These are phyloP conservation scores for Botrytis paeoniae DNA, from an alignment of 2,329 filamentous ascomycete species.

Conservation along the genomic window DNA sequence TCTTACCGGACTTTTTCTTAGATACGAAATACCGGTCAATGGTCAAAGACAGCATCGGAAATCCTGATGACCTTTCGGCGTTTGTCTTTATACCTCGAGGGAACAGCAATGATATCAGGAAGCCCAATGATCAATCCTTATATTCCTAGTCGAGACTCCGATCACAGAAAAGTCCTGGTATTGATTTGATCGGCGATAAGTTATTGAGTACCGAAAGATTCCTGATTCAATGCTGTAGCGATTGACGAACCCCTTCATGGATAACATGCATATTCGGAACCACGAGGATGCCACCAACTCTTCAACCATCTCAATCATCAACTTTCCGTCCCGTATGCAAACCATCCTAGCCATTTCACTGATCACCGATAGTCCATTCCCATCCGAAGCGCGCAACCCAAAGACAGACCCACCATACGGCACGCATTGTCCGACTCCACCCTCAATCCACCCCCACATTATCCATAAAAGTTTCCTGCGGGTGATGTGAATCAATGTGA, in stretches of 20 bases:
- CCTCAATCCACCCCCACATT: not conserved
- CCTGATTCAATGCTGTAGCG: not conserved
- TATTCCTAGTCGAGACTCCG: not conserved
- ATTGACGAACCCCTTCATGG: not conserved
- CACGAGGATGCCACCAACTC: not conserved
- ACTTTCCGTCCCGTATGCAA: not conserved
- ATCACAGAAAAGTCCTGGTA: not conserved
- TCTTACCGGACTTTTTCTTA: not conserved
- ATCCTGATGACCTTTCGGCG: not conserved
- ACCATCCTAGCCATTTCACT: not conserved
- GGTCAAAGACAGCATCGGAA: not conserved
- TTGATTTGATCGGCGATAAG: not conserved
- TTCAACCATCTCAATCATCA: not conserved
- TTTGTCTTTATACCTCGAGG: not conserved
- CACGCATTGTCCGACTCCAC: constrained; percentile 6
- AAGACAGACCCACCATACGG: not conserved
- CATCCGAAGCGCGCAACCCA: not conserved
- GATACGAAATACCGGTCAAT: not conserved
- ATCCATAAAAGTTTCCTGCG: not conserved
- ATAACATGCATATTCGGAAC: not conserved
- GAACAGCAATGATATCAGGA: not conserved
- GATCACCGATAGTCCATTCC: not conserved
- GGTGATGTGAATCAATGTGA: constrained; percentile 9
- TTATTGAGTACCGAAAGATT: not conserved
- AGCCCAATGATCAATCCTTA: not conserved